phyloP scores from a whole-genome alignment of 2,329 filamentous ascomycete species.

The Sarocladium strictum region DNA sequence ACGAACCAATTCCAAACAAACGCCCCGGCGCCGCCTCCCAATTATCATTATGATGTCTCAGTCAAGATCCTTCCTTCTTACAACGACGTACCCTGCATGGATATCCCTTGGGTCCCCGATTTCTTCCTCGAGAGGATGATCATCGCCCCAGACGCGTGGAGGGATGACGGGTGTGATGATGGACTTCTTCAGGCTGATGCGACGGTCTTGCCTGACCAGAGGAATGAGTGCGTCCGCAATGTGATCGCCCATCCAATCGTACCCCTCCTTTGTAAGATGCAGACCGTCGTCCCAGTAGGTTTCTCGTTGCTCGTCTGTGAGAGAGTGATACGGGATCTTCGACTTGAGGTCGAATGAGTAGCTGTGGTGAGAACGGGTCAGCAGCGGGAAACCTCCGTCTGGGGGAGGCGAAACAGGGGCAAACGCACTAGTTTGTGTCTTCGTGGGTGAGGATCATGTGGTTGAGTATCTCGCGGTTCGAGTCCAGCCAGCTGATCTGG shows the following conservation, averaged over 20 bases:
- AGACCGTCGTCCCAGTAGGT: constrained; percentile 56
- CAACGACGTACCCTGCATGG: constrained; percentile 48
- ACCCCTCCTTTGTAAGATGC: constrained; percentile 53
- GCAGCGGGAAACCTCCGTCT: neutral
- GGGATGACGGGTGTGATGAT: constrained; percentile 4
- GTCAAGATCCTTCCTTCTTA: constrained; percentile 46
- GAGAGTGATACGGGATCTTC: constrained; percentile 46
- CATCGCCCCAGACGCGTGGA: constrained; percentile 30
- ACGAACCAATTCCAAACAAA: neutral
- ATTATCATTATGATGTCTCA: constrained; percentile 20
- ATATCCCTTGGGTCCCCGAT: constrained; percentile 38
- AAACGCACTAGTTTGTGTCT: constrained; percentile 45
- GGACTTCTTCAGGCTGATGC: constrained; percentile 12
- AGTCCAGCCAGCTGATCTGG: constrained; percentile 21
- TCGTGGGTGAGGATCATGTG: constrained; percentile 42
- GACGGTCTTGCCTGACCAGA: constrained; percentile 32
- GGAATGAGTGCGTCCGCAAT: constrained; percentile 48
- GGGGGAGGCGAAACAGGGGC: neutral
- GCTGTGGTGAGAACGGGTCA: constrained; percentile 28
- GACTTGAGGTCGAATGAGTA: constrained; percentile 50
- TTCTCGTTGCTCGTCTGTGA: constrained; percentile 38
- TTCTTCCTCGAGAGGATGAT: constrained; percentile 42
- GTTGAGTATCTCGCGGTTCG: constrained; percentile 43
- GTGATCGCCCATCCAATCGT: constrained; percentile 55
- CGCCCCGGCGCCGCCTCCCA: neutral